Percentiles rank a stretch among this genome's conserved stretches.
Evolutionary conservation across 441 rosid species (phyloP).

Genomic region (Kokia cookei): DNA sequence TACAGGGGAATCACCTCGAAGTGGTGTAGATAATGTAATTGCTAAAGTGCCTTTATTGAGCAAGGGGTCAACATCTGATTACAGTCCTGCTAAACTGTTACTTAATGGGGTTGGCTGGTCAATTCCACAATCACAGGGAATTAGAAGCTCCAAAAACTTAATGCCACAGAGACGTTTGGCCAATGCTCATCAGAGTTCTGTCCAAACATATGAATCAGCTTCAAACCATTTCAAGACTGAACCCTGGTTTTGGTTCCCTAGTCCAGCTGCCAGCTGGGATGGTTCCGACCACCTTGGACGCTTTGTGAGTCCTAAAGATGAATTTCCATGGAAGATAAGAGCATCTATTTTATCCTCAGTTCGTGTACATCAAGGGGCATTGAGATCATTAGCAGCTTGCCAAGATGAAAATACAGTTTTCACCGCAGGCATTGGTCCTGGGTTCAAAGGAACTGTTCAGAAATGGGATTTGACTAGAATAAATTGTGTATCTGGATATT

Average conservation of each 20-base stretch:
- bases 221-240: slow-evolving; percentile 50
- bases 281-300: slow-evolving; percentile 77
- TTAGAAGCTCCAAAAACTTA: slow-evolving; percentile 49
- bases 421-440: slow-evolving; percentile 88
- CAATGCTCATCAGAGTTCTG: slow-evolving; percentile 20
- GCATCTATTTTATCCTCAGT: slow-evolving; percentile 72
- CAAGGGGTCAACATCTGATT: slow-evolving; percentile 51
- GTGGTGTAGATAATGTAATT: slow-evolving; percentile 38
- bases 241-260: slow-evolving; percentile 96
- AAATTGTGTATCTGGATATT: slow-evolving; percentile 70
- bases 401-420: slow-evolving; percentile 79
- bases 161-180: slow-evolving; percentile 46
- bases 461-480: slow-evolving; percentile 90
- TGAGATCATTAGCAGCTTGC: slow-evolving; percentile 77
- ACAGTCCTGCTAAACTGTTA: slow-evolving; percentile 67
- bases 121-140: slow-evolving; percentile 71
- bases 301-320: slow-evolving; percentile 70
- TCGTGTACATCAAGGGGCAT: slow-evolving; percentile 82
- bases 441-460: slow-evolving; percentile 87
- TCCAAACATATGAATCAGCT: slow-evolving; percentile 33
- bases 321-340: slow-evolving; percentile 79
- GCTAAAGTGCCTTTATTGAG: slow-evolving; percentile 36
- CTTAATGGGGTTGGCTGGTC: slow-evolving; percentile 87
- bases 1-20: slow-evolving; percentile 64
- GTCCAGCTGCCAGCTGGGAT: slow-evolving; percentile 84